Evolutionary conservation across 2,329 filamentous ascomycete genomes (phyloP).

Genomic region (Verticillium alfalfae): DNA sequence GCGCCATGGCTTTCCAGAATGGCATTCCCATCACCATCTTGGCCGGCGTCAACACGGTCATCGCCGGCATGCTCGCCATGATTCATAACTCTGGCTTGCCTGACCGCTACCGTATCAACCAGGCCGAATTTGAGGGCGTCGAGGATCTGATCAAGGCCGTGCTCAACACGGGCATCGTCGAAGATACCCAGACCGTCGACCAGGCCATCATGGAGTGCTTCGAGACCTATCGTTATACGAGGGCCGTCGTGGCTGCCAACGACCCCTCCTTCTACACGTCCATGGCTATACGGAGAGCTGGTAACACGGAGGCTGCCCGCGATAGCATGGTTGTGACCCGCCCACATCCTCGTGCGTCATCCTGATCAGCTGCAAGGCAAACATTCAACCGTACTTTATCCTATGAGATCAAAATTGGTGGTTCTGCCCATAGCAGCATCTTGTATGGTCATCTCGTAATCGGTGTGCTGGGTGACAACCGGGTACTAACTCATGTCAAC

Average conservation of each 20-base stretch:
- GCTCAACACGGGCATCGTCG: constrained; percentile 40
- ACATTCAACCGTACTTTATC: too few relatives aligned
- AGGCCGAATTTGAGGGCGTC: constrained; percentile 41
- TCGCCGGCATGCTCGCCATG: constrained; percentile 43
- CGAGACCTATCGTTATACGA: constrained; percentile 36
- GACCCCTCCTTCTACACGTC: constrained; percentile 32
- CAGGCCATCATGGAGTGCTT: constrained; percentile 43
- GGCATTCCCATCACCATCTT: constrained; percentile 39
- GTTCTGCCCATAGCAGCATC: too few relatives aligned
- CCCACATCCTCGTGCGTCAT: background rate
- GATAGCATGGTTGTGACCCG: background rate
- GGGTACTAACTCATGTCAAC: too few relatives aligned
- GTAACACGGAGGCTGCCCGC: background rate
- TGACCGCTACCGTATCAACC: constrained; percentile 43
- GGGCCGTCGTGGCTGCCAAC: constrained; percentile 40
- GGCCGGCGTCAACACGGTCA: constrained; percentile 43
- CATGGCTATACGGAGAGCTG: background rate
- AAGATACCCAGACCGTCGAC: constrained; percentile 33
- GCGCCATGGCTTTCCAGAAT: constrained; percentile 29
- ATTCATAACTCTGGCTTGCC: constrained; percentile 50
- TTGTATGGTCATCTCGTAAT: too few relatives aligned
- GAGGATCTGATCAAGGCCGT: constrained; percentile 46
- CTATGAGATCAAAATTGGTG: too few relatives aligned
- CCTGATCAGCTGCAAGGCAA: too few relatives aligned
- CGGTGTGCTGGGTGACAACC: too few relatives aligned